Conservation (phyloP, 1,284 basidiomycete species). For the Cutaneotrichosporon mucoides region DNA sequence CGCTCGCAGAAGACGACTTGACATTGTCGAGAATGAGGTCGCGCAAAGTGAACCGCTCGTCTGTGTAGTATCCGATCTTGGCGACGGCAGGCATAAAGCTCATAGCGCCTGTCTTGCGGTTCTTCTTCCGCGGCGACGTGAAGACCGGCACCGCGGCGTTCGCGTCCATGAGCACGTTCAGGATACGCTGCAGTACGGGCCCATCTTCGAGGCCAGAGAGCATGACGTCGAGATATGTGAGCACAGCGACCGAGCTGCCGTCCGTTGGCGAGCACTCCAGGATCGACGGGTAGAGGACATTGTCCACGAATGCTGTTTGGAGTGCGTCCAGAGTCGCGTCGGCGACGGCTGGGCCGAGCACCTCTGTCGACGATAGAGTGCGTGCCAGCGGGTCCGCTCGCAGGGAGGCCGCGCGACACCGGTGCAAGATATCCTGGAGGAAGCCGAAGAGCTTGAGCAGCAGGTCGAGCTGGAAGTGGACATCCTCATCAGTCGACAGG, state of each 20-base stretch:
- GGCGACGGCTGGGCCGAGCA: constrained; percentile 70
- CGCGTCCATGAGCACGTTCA: constrained; percentile 34
- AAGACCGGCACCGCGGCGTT: constrained; percentile 20
- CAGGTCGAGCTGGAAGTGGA: constrained; percentile 75
- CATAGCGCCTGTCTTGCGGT: constrained; percentile 28
- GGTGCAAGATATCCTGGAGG: constrained; percentile 69
- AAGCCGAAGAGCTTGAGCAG: constrained; percentile 89
- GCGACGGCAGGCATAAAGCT: constrained; percentile 23
- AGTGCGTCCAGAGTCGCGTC: constrained; percentile 77
- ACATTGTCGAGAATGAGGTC: constrained; percentile 78
- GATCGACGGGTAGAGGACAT: constrained; percentile 87
- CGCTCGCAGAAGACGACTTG: constrained; percentile 61
- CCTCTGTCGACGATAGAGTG: constrained; percentile 21
- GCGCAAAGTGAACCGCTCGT: constrained; percentile 78
- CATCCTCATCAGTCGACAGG: constrained; percentile 66
- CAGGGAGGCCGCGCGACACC: constrained; percentile 26
- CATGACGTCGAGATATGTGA: constrained; percentile 93
- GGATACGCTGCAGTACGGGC: constrained; percentile 28
- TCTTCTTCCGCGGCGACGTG: constrained; percentile 9
- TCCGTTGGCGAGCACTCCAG: constrained; percentile 88
- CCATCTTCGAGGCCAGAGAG: constrained; percentile 70
- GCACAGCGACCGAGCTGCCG: constrained; percentile 90
- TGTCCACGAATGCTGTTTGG: constrained; percentile 82
- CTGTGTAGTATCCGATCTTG: constrained; percentile 63
- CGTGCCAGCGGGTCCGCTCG: constrained; percentile 20